Percentiles rank a stretch among this genome's conserved stretches.
Conservation (phyloP, 176 grass and related monocot species). For the Rhynchospora pubera region DNA sequence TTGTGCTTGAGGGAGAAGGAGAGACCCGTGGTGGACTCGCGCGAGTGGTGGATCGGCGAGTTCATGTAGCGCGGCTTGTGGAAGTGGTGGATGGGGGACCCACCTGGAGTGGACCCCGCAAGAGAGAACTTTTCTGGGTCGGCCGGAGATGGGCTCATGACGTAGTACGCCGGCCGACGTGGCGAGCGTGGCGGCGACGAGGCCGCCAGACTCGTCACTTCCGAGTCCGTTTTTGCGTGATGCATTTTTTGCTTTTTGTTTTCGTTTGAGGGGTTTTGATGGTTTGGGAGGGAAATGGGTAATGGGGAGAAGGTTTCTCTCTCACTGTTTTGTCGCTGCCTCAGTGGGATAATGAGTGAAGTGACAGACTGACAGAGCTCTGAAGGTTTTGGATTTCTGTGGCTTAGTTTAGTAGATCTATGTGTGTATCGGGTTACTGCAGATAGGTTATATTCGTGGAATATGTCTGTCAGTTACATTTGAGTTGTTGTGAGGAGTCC, state of each 20-base stretch:
- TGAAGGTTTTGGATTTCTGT: background rate
- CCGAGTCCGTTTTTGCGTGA: slow-evolving; percentile 93
- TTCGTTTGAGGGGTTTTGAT: background rate
- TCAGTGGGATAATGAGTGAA: background rate
- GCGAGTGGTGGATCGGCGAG: slow-evolving; percentile 65
- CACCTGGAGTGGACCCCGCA: slow-evolving; percentile 59
- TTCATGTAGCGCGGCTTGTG: slow-evolving; percentile 35
- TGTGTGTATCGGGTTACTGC: too few relatives aligned
- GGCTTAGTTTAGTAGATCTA: background rate
- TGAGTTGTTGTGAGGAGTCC: too few relatives aligned
- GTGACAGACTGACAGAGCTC: background rate
- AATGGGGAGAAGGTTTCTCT: background rate
- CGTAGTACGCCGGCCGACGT: slow-evolving; percentile 75
- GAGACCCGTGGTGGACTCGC: slow-evolving; percentile 77
- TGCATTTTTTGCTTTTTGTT: slow-evolving; percentile 25
- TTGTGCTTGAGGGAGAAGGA: slow-evolving; percentile 50
- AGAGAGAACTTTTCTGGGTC: slow-evolving; percentile 73
- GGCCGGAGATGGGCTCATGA: slow-evolving; percentile 66
- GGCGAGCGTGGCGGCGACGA: slow-evolving; percentile 85
- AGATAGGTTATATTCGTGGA: too few relatives aligned
- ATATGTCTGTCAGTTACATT: too few relatives aligned
- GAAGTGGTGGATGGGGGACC: slow-evolving; percentile 64
- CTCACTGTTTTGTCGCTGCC: background rate
- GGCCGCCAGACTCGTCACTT: slow-evolving; percentile 78
- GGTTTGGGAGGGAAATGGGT: background rate